These are phyloP conservation scores for Polychaeton citri DNA, from an alignment of 2,329 filamentous ascomycete species.

Conservation along the genomic window DNA sequence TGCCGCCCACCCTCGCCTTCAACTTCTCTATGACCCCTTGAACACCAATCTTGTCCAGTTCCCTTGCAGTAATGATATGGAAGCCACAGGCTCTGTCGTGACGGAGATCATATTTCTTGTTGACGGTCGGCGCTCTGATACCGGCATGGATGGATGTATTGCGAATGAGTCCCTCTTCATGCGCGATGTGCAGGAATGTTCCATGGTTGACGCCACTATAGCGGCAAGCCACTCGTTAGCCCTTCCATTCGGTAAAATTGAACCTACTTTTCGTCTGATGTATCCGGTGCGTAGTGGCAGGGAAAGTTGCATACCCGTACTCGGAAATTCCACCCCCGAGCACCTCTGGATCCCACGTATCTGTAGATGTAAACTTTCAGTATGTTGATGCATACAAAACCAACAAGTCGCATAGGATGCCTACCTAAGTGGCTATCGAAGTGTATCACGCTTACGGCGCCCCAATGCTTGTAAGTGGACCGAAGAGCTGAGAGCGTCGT, in stretches of 20 bases:
- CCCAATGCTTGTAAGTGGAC: conserved; percentile 38
- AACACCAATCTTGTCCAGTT: conserved; percentile 38
- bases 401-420: conserved; percentile 1
- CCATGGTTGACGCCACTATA: conserved; percentile 44
- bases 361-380: conserved; percentile 10
- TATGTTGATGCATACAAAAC: too few species aligned
- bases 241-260: too few species aligned
- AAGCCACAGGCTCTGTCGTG: conserved; percentile 50
- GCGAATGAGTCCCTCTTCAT: conserved; percentile 46
- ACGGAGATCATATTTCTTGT: conserved; percentile 36
- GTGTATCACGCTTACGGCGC: conserved; percentile 43
- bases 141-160: conserved; percentile 50
- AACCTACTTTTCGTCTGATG: too few species aligned
- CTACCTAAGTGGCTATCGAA: conserved; percentile 40
- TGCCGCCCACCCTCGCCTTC: conserved; percentile 37
- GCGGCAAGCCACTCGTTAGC: too few species aligned
- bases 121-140: conserved; percentile 41
- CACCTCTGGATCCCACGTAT: conserved; percentile 44
- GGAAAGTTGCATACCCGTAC: conserved; percentile 34
- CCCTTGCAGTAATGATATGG: conserved; percentile 41
- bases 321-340: conserved; percentile 45
- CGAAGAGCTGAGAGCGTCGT: conserved; percentile 41
- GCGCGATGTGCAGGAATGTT: conserved; percentile 48
- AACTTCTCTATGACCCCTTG: conserved; percentile 35
- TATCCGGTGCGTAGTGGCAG: too few species aligned